These are phyloP conservation scores for Macrophomina phaseolina DNA, from an alignment of 2,329 filamentous ascomycete species.

Conservation along the genomic window DNA sequence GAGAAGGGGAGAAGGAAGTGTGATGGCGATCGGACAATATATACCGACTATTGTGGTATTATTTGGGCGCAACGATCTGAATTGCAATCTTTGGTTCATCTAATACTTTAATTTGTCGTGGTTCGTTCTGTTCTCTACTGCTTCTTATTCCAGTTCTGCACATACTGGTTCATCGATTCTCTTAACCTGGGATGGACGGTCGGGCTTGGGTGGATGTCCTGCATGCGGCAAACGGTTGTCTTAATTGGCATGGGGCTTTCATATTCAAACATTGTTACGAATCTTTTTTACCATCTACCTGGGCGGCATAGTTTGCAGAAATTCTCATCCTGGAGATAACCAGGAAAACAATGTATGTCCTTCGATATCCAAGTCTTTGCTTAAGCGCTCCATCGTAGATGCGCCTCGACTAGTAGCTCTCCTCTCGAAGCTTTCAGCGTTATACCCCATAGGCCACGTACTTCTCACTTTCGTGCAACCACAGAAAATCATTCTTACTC, in stretches of 20 bases:
- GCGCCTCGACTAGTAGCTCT: background rate
- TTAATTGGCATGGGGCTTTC: background rate
- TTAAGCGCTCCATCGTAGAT: background rate
- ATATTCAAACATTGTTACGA: slow-evolving; percentile 16
- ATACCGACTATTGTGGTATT: background rate
- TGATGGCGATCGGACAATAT: background rate
- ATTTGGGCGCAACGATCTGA: background rate
- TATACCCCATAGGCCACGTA: slow-evolving; percentile 8
- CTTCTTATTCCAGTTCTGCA: background rate
- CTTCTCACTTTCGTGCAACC: background rate
- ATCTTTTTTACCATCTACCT: background rate
- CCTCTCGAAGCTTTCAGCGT: background rate
- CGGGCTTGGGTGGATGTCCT: slow-evolving; percentile 3
- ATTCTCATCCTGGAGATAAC: background rate
- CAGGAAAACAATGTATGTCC: slow-evolving; percentile 7
- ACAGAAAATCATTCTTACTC: background rate
- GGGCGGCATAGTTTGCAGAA: slow-evolving; percentile 7
- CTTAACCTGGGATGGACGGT: background rate
- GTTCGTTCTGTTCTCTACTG: slow-evolving; percentile 7
- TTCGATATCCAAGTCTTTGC: background rate
- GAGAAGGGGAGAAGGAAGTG: background rate
- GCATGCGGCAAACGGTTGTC: background rate
- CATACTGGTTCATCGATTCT: slow-evolving; percentile 8
- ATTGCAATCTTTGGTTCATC: background rate
- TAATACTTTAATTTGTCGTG: slow-evolving; percentile 19